These are phyloP conservation scores for Fusarium ramigenum DNA, from an alignment of 2,329 filamentous ascomycete genomes.

Conservation along the genomic window DNA sequence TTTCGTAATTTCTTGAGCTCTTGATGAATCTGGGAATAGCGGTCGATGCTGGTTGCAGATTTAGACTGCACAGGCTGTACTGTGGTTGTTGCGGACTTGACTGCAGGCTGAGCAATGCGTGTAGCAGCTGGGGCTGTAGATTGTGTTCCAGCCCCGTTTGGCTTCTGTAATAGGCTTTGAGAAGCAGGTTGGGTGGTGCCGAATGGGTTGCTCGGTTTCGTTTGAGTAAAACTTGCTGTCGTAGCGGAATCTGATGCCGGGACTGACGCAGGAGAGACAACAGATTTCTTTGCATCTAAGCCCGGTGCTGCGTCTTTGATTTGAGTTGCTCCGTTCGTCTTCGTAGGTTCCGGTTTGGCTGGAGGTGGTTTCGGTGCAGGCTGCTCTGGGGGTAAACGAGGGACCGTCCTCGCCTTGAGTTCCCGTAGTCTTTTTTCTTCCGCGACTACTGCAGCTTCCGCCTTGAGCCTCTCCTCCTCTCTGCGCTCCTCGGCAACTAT, in stretches of 20 bases:
- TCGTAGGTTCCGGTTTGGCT: constrained; percentile 33
- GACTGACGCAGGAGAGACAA: constrained; percentile 5
- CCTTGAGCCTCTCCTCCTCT: constrained; percentile 57
- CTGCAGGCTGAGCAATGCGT: background rate
- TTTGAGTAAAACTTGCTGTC: constrained; percentile 35
- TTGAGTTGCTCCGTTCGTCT: constrained; percentile 36
- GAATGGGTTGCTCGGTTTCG: constrained; percentile 39
- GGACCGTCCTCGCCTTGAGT: constrained; percentile 56
- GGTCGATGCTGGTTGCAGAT: constrained; percentile 46
- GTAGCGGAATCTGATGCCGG: constrained; percentile 23
- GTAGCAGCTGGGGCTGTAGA: constrained; percentile 3
- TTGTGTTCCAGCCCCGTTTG: constrained; percentile 17
- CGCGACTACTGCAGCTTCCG: constrained; percentile 56
- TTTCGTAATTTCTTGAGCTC: constrained; percentile 75
- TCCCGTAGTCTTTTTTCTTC: constrained; percentile 60
- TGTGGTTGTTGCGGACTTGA: constrained; percentile 21
- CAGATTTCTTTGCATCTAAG: constrained; percentile 34
- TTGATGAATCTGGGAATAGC: constrained; percentile 69
- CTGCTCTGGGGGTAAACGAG: constrained; percentile 53
- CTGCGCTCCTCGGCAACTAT: constrained; percentile 56
- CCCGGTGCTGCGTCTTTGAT: constrained; percentile 31
- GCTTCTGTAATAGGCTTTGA: constrained; percentile 28
- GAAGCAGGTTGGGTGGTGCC: constrained; percentile 22
- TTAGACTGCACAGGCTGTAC: constrained; percentile 13
- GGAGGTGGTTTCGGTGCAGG: constrained; percentile 43